Evolutionary conservation across 352 stramenopile genomes (phyloP).

Genomic region (Phytophthora idaei): DNA sequence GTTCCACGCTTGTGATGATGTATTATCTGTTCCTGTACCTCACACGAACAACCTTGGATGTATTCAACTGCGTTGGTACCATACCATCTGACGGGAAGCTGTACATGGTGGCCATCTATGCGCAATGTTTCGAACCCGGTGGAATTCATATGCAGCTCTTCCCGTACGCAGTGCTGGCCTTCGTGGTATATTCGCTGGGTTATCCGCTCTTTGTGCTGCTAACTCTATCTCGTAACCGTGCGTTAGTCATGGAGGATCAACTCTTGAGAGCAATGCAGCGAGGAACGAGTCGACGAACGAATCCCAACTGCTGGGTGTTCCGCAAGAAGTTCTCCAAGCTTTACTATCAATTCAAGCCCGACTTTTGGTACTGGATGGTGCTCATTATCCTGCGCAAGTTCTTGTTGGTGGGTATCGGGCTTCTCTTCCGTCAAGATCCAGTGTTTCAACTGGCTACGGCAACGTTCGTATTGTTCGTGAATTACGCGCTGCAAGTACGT

Average conservation of each 20-base stretch:
- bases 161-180: slow-evolving; percentile 61
- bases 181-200: slow-evolving; percentile 74
- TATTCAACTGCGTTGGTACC: slow-evolving; percentile 79
- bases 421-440: slow-evolving; percentile 77
- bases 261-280: slow-evolving; percentile 61
- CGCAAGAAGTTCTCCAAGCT: slow-evolving; percentile 81
- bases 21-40: slow-evolving; percentile 86
- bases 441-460: slow-evolving; percentile 79
- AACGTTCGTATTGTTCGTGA: slow-evolving; percentile 78
- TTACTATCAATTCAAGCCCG: slow-evolving; percentile 90
- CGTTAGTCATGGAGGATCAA: slow-evolving; percentile 74
- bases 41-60: slow-evolving; percentile 70
- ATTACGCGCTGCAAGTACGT: slow-evolving; percentile 74
- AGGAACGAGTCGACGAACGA: slow-evolving; percentile 61
- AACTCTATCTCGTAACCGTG: slow-evolving; percentile 60
- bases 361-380: slow-evolving; percentile 83
- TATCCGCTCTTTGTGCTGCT: slow-evolving; percentile 75
- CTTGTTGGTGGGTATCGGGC: slow-evolving; percentile 60
- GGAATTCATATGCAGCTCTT: slow-evolving; percentile 72
- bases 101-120: slow-evolving; percentile 80
- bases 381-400: slow-evolving; percentile 84
- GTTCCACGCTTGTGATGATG: slow-evolving; percentile 80
- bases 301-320: slow-evolving; percentile 75
- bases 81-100: slow-evolving; percentile 67
- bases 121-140: slow-evolving; percentile 60